These are phyloP conservation scores for Fusarium devonianum DNA, from an alignment of 2,329 filamentous ascomycete genomes.

Conservation along the genomic window DNA sequence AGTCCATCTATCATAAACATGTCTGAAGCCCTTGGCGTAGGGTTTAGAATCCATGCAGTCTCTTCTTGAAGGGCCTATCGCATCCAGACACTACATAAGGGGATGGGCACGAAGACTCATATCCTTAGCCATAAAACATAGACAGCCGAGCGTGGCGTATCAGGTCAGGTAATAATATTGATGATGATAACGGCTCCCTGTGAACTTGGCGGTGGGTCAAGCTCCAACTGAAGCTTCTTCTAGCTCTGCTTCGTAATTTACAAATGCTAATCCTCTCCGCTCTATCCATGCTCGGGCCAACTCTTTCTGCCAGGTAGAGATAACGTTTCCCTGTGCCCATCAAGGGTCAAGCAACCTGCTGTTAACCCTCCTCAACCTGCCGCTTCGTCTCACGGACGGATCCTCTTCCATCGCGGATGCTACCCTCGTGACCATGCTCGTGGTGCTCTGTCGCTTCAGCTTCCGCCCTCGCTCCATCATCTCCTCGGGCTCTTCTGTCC, in stretches of 20 bases:
- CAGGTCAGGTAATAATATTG: constrained; percentile 15
- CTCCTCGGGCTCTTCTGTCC: constrained; percentile 39
- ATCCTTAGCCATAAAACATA: background rate
- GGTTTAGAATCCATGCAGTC: too few relatives aligned
- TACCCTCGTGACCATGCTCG: constrained; percentile 12
- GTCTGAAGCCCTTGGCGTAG: too few relatives aligned
- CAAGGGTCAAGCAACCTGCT: constrained; percentile 41
- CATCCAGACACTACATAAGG: too few relatives aligned
- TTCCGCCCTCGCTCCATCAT: constrained; percentile 38
- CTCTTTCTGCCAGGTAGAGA: background rate
- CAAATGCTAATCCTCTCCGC: constrained; percentile 18
- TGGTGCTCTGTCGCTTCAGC: constrained; percentile 26
- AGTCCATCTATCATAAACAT: too few relatives aligned
- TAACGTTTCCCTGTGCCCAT: constrained; percentile 2
- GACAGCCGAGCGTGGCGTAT: background rate
- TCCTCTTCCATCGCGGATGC: constrained; percentile 30
- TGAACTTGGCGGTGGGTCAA: constrained; percentile 11
- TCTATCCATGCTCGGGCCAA: constrained; percentile 10
- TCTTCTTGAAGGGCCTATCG: too few relatives aligned
- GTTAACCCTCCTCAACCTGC: constrained; percentile 46
- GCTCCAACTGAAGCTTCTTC: constrained; percentile 4
- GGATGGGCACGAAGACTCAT: too few relatives aligned
- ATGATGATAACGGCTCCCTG: constrained; percentile 22
- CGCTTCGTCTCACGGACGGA: constrained; percentile 44
- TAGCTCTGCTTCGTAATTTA: constrained; percentile 2